Conservation (phyloP, 2,329 filamentous ascomycete genomes). For the Neoarthrinium moseri region DNA sequence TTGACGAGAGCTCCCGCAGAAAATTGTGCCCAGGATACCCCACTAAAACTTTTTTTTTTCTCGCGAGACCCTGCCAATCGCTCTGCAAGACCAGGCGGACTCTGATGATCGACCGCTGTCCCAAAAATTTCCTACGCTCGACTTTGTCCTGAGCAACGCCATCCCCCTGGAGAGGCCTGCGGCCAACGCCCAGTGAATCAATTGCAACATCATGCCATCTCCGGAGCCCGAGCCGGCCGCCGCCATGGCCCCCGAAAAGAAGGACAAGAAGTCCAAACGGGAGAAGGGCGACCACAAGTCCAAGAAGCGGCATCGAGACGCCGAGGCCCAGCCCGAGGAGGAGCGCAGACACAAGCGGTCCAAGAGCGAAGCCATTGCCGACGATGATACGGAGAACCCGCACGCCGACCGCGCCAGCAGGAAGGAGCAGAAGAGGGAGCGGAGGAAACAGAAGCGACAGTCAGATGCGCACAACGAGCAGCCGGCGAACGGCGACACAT, state of each 20-base stretch:
- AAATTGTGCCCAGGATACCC: too few relatives aligned
- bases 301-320: slow-evolving; percentile 26
- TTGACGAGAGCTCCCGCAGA: too few relatives aligned
- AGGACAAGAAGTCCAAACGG: slow-evolving; percentile 19
- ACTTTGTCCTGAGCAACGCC: too few relatives aligned
- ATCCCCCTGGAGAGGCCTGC: too few relatives aligned
- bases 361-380: slow-evolving; percentile 30
- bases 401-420: slow-evolving; percentile 26
- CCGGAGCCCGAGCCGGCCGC: too few relatives aligned
- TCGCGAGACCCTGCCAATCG: too few relatives aligned
- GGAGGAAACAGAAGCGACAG: slow-evolving; percentile 30
- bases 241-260: slow-evolving; percentile 11
- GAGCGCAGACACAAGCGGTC: slow-evolving; percentile 51
- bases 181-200: too few relatives aligned
- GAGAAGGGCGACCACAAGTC: slow-evolving; percentile 15
- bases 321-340: slow-evolving; percentile 14
- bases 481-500: not conserved
- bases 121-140: not conserved
- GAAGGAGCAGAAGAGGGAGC: slow-evolving; percentile 42
- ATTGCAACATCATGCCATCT: not conserved
- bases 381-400: slow-evolving; percentile 7
- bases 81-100: too few relatives aligned
- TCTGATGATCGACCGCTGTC: not conserved
- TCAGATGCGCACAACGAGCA: slow-evolving; percentile 16
- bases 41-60: slow-evolving; percentile 10